These are phyloP conservation scores for Dryas drummondii DNA, from an alignment of 306 rosid genomes.

Conservation along the genomic window DNA sequence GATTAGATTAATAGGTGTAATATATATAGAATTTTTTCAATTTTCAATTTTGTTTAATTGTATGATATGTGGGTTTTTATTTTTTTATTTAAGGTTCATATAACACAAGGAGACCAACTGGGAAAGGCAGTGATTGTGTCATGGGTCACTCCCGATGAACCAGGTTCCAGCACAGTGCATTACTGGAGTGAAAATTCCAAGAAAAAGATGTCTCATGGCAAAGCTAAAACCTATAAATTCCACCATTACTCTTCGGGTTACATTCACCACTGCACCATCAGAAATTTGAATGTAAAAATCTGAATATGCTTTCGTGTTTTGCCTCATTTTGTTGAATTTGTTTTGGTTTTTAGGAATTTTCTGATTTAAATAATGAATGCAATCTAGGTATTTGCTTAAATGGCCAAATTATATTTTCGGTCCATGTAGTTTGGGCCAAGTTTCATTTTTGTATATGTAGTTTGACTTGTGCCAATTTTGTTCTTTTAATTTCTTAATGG, in stretches of 20 bases:
- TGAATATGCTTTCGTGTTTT: not conserved
- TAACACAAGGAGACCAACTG: slow-evolving; percentile 77
- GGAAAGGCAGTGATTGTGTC: slow-evolving; percentile 71
- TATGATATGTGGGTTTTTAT: slow-evolving; percentile 11
- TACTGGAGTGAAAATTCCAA: slow-evolving; percentile 48
- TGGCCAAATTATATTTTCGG: no score
- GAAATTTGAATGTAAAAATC: slow-evolving; percentile 38
- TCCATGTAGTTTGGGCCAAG: no score
- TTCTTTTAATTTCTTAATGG: no score
- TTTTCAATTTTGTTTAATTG: not conserved
- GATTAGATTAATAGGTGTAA: not conserved
- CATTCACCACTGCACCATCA: slow-evolving; percentile 62
- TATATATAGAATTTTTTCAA: not conserved
- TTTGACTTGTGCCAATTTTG: no score
- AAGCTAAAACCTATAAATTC: slow-evolving; percentile 44
- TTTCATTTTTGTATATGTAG: no score
- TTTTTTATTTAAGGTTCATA: slow-evolving; percentile 58
- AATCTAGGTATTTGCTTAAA: not conserved
- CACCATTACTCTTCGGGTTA: slow-evolving; percentile 68
- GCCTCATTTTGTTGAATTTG: not conserved
- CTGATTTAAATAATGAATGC: not conserved
- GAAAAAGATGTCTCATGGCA: slow-evolving; percentile 40
- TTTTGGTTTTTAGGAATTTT: not conserved
- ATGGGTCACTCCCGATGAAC: slow-evolving; percentile 64
- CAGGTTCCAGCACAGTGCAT: slow-evolving; percentile 55